phyloP scores from a whole-genome alignment of 2,329 filamentous ascomycete genomes.

The Ophiostoma piceae region DNA sequence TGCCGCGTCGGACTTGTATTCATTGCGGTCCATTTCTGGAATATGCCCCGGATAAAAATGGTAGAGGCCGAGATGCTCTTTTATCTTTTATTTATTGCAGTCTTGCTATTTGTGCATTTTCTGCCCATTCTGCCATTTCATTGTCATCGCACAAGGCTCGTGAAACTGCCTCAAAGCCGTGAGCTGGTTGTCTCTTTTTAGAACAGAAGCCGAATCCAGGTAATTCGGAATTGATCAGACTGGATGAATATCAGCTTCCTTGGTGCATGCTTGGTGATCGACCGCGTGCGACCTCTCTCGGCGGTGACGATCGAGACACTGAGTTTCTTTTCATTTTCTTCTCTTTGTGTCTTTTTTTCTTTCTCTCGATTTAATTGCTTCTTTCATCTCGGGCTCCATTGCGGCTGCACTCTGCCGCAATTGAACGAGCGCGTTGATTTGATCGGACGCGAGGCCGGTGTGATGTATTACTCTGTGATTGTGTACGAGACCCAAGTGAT shows the following conservation, averaged over 20 bases:
- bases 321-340: background rate
- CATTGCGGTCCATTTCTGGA: background rate
- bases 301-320: background rate
- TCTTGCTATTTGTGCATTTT: too few relatives aligned
- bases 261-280: background rate
- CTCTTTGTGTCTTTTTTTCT: background rate
- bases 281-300: background rate
- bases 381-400: conserved; percentile 4
- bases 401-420: background rate
- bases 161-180: background rate
- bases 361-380: background rate
- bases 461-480: background rate
- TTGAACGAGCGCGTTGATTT: background rate
- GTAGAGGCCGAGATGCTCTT: too few relatives aligned
- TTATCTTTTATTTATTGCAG: too few relatives aligned
- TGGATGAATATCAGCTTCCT: background rate
- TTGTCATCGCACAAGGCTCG: background rate
- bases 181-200: background rate
- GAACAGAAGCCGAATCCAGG: background rate
- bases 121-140: too few relatives aligned
- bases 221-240: background rate
- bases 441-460: background rate
- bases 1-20: background rate
- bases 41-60: background rate
- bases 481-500: background rate